phyloP scores from a whole-genome alignment of 2,329 filamentous ascomycete species.

The Drechslerella stenobrocha region DNA sequence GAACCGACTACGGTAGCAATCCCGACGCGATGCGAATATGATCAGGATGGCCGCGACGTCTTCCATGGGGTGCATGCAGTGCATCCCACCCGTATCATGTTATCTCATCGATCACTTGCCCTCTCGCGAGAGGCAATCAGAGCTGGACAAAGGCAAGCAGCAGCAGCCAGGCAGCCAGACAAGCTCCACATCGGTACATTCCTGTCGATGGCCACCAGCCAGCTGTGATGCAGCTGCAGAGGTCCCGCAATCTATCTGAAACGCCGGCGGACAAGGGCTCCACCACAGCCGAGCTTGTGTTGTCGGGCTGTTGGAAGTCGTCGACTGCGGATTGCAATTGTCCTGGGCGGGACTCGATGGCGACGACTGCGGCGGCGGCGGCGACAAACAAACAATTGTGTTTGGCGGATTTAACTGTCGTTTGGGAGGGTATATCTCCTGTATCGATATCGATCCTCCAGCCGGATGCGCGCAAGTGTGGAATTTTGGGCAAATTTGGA shows the following conservation, averaged over 20 bases:
- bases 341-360: too few species aligned
- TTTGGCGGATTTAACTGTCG: too few species aligned
- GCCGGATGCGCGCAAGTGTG: too few species aligned
- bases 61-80: slow-evolving; percentile 27
- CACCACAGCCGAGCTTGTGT: slow-evolving; percentile 35
- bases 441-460: too few species aligned
- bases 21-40: too few species aligned
- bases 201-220: neutral
- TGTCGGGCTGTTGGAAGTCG: slow-evolving; percentile 33
- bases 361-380: too few species aligned
- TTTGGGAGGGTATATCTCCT: too few species aligned
- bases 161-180: slow-evolving; percentile 10
- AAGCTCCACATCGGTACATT: neutral
- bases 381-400: too few species aligned
- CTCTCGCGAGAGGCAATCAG: slow-evolving; percentile 7
- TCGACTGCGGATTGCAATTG: too few species aligned
- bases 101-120: slow-evolving; percentile 38
- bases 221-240: neutral
- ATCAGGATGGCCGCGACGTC: neutral
- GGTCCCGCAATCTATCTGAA: slow-evolving; percentile 45
- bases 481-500: neutral
- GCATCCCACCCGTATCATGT: slow-evolving; percentile 9
- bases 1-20: too few species aligned
- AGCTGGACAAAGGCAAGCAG: neutral
- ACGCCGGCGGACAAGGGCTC: slow-evolving; percentile 36